Evolutionary conservation across 1,284 basidiomycete species (phyloP).

Genomic region (Moesziomyces sp.): DNA sequence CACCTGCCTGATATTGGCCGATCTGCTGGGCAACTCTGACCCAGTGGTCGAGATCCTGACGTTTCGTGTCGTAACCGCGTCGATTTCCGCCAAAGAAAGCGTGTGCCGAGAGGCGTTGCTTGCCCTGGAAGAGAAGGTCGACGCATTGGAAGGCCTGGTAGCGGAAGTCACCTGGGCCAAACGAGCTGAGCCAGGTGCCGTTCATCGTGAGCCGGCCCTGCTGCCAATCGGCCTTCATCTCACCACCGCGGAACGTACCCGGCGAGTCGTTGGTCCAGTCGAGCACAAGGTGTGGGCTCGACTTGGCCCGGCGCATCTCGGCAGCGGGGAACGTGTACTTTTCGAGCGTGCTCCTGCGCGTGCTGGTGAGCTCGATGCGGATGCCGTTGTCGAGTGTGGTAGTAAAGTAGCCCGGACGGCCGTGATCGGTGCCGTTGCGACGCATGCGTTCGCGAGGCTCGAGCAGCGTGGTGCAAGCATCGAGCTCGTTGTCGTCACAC

Average conservation of each 20-base stretch:
- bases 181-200: constrained; percentile 51
- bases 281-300: constrained; percentile 47
- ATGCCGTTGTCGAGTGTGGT: constrained; percentile 57
- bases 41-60: constrained; percentile 36
- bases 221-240: constrained; percentile 42
- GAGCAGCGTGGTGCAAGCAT: constrained; percentile 52
- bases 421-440: constrained; percentile 37
- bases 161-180: constrained; percentile 37
- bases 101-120: constrained; percentile 44
- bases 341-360: constrained; percentile 53
- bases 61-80: constrained; percentile 51
- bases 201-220: constrained; percentile 51
- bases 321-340: constrained; percentile 52
- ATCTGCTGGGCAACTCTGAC: constrained; percentile 40
- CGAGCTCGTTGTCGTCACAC: constrained; percentile 43
- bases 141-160: constrained; percentile 56
- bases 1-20: constrained; percentile 54
- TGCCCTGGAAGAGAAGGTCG: constrained; percentile 47
- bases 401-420: constrained; percentile 57
- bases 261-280: constrained; percentile 63
- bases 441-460: constrained; percentile 50
- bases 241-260: constrained; percentile 48
- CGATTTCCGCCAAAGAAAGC: constrained; percentile 58
- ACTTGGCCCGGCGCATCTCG: constrained; percentile 28
- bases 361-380: constrained; percentile 54